These are phyloP conservation scores for Rhizopogon vinicolor DNA, from an alignment of 768 basidiomycete species.

Conservation along the genomic window DNA sequence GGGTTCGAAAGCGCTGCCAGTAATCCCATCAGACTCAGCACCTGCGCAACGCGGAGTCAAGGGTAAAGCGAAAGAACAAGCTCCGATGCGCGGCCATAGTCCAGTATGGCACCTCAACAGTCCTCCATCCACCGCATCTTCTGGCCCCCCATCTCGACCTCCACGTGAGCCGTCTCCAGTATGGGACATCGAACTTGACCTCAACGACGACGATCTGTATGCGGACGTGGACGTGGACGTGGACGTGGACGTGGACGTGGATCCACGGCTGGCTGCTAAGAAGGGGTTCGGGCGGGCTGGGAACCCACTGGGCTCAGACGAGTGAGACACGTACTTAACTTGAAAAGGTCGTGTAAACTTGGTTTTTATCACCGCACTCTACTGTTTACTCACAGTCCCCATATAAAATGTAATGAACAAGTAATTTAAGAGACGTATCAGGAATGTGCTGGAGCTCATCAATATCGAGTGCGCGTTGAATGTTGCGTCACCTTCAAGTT, in stretches of 20 bases:
- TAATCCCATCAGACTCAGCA: not conserved
- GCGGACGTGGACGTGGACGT: not conserved
- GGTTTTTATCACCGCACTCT: not conserved
- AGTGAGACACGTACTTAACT: not conserved
- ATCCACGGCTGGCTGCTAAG: not conserved
- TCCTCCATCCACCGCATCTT: conserved; percentile 11
- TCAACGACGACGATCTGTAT: conserved; percentile 19
- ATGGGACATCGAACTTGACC: conserved; percentile 46
- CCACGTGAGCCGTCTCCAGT: conserved; percentile 21
- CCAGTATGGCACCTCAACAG: conserved; percentile 60
- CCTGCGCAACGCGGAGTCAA: not conserved
- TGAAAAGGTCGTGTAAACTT: not conserved
- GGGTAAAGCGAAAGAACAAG: conserved; percentile 14
- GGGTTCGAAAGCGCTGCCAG: not conserved
- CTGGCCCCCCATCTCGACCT: conserved; percentile 1
- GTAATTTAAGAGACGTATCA: too few relatives aligned
- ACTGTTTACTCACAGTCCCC: not conserved
- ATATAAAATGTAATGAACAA: not conserved
- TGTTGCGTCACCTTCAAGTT: too few relatives aligned
- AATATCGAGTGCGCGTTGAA: too few relatives aligned
- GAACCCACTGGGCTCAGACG: not conserved
- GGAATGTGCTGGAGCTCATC: too few relatives aligned
- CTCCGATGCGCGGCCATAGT: conserved; percentile 40
- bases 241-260: not conserved
- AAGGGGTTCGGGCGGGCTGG: not conserved